Base-by-base conservation (phyloP, 768 basidiomycete species). In the Boletus rubroflammeus region DNA sequence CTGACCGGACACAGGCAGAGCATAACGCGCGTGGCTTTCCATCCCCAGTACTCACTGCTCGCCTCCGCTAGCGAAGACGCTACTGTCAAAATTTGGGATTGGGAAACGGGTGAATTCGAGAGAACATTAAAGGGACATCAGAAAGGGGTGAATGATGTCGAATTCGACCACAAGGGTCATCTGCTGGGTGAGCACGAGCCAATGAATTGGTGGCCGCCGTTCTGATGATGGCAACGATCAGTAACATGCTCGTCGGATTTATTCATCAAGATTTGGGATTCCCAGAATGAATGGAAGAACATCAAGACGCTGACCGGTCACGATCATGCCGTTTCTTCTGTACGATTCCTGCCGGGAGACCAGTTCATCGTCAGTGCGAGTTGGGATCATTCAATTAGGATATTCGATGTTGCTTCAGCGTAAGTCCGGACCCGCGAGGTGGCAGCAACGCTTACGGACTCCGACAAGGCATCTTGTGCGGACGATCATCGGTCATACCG, bases 21-120 rank as follows among this genome's bases (percentile, higher is more conserved):
- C 56, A 81, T 93, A 62, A 91, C 85, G 38, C 77, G 83, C 44
- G 81, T 95, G 40, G 83, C 89, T 5, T 96, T 95, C 68, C 94
- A 95, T 67, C 93, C 93, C 0, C 78, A 84, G 44, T 95, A 88
- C 72, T 90, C 85, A 28, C 74, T 90, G 8, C 72, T 95, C 41
- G 93, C 88, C 21, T 88, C 86, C 36, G 90, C 90, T 14, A 92
- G 90, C 61, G 92, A 93, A 66, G 93, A 96, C 66, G 80, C 90
- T 47, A 93, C 85, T 1, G 80, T 95, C 61, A 95, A 95, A 76
- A 85, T 95, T 44, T 95, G 93, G 93, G 93, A 96, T 63, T 96
- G 93, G 93, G 93, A 96, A 69, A 88, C 89, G 29, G 93, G 93
- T 39, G 93, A 95, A 62, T 89, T 93, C 68, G 93, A 96, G 71